Base-by-base conservation (phyloP, 2,329 filamentous ascomycete genomes). In the Diaporthe batatas region DNA sequence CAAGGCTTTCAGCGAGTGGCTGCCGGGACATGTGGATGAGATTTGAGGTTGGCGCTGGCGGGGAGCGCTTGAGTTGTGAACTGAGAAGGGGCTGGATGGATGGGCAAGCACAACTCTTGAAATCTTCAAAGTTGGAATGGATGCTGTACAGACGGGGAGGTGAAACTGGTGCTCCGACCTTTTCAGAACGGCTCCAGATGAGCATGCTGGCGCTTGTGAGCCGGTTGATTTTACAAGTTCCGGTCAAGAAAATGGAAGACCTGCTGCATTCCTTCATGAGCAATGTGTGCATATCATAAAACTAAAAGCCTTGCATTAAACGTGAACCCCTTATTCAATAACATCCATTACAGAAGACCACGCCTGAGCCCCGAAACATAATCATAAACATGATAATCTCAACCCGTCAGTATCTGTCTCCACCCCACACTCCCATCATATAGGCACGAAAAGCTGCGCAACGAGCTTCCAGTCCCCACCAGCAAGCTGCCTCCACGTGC, bases 401-500 rank as follows among this genome's bases (percentile, higher is more conserved):
- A 7, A 14, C 42, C 21, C n/a, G n/a, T n/a, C n/a, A n/a, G n/a
- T n/a, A 29, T 21, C 18, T 12, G 3, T 32, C 59, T 6, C 11
- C 6, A 21, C 42, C 2, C 0, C 7, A 14, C 51, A 7, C 21
- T n/a, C 6, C 6, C n/a, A 2, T 39, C n/a, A 71, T 12, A 70
- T 69, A 3, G 71, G 71, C n/a, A 73, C 71, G 14, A 70, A 65
- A 23, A 53, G 10, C 68, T 73, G 72, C 68, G 53, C 42, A 36
- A 62, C 70, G 12, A 73, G 36, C 39, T 68, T 73, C 72, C 68
- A 73, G 16, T 64, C 68, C 2, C 72, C 72, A 11, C 72, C 55
- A 12, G 72, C 57, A 10, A 57, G 68, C 44, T 73, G 72, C 53
- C 68, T 71, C 72, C 72, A 73, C 25, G 68, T 73, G 47, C 72